A percentile compares a stretch with the other conserved stretches of the same genome.
phyloP scores from a whole-genome alignment of 495 filamentous ascomycete genomes.

The Pyrenula massariospora region DNA sequence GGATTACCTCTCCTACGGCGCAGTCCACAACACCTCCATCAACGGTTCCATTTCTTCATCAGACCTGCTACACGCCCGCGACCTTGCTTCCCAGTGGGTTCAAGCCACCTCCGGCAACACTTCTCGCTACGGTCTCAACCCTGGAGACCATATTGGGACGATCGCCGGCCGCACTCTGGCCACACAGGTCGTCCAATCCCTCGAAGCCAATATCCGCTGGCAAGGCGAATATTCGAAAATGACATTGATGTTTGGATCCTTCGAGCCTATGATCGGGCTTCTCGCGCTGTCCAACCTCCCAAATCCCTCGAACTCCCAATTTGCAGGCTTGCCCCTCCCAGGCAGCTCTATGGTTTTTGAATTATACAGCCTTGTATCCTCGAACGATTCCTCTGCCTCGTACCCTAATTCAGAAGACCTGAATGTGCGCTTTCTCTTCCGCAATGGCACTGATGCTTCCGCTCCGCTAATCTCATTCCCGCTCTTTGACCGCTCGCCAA shows the following conservation, averaged over 20 bases:
- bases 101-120: constrained; percentile 52
- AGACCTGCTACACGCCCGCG: constrained; percentile 44
- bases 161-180: constrained; percentile 56
- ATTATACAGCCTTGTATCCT: constrained; percentile 51
- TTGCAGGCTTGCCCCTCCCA: constrained; percentile 58
- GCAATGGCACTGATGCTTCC: constrained; percentile 55
- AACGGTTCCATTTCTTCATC: constrained; percentile 35
- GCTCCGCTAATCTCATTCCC: constrained; percentile 43
- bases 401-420: constrained; percentile 47
- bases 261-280: constrained; percentile 62
- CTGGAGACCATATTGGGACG: constrained; percentile 42
- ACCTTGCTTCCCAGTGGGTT: constrained; percentile 55
- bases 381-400: constrained; percentile 14
- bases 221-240: constrained; percentile 36
- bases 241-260: constrained; percentile 56
- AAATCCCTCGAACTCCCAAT: constrained; percentile 36
- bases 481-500: constrained; percentile 49
- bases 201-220: constrained; percentile 36
- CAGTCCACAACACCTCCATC: constrained; percentile 57
- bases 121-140: constrained; percentile 26
- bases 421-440: constrained; percentile 64
- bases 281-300: constrained; percentile 57
- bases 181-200: constrained; percentile 43
- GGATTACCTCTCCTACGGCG: constrained; percentile 64
- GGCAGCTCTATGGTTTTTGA: constrained; percentile 64